Conservation (phyloP, 1,139 yeast species). For the Petasospora fabianii region DNA sequence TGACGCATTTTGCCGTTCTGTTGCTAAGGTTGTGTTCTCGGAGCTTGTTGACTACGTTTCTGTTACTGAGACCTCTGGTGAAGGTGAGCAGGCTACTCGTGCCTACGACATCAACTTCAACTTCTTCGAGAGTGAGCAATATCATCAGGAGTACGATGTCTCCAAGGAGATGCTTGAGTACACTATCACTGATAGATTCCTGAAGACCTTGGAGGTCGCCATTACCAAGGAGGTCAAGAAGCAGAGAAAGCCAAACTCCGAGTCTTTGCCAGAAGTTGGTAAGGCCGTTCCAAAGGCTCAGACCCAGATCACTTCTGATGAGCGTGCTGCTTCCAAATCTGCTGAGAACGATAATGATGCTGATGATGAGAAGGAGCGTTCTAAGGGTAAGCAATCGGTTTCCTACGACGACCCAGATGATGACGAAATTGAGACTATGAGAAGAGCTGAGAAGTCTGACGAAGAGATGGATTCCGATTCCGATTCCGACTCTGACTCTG, state of each 20-base stretch:
- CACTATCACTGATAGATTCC: constrained; percentile 62
- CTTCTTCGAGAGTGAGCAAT: constrained; percentile 75
- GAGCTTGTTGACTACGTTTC: constrained; percentile 83
- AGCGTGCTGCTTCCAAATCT: constrained; percentile 32
- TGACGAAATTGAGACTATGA: constrained; percentile 85
- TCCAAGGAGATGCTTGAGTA: constrained; percentile 73
- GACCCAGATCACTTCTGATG: constrained; percentile 41
- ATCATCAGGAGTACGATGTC: constrained; percentile 84
- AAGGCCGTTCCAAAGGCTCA: constrained; percentile 61
- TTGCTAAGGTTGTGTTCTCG: constrained; percentile 79
- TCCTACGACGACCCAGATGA: constrained; percentile 95
- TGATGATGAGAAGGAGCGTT: constrained; percentile 60
- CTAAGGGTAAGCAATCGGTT: constrained; percentile 76
- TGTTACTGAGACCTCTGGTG: constrained; percentile 85
- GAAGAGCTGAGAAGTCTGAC: constrained; percentile 71
- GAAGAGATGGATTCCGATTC: constrained; percentile 45
- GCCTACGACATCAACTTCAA: constrained; percentile 70
- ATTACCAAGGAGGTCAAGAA: constrained; percentile 80
- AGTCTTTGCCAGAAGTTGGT: constrained; percentile 62
- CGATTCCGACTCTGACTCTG: constrained; percentile 37
- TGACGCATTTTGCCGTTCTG: constrained; percentile 88
- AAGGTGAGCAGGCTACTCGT: constrained; percentile 56
- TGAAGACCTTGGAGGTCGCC: constrained; percentile 64
- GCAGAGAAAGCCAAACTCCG: constrained; percentile 54
- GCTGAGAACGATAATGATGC: constrained; percentile 52